Conservation (phyloP, 176 grass and related monocot species). For the Typha latifolia region DNA sequence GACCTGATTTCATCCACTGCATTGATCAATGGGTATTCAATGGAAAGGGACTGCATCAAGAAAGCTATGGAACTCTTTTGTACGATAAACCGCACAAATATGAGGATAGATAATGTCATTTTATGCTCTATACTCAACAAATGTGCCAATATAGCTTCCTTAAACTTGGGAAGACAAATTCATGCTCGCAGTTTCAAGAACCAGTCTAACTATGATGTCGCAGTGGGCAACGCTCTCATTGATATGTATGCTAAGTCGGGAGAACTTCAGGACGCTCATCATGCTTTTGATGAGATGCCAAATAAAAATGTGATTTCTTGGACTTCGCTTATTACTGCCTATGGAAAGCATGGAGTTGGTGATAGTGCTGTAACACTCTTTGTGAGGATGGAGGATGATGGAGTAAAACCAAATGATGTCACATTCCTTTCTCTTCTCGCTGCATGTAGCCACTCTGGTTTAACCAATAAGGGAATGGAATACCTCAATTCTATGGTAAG, state of each 20-base stretch:
- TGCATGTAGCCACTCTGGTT: slow-evolving; percentile 54
- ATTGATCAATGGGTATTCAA: slow-evolving; percentile 56
- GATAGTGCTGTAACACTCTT: slow-evolving; percentile 58
- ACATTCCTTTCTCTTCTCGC: slow-evolving; percentile 80
- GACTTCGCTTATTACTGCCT: slow-evolving; percentile 76
- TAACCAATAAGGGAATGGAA: slow-evolving; percentile 50
- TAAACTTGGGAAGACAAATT: slow-evolving; percentile 57
- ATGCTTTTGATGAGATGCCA: slow-evolving; percentile 70
- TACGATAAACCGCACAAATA: slow-evolving; percentile 31
- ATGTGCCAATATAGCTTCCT: slow-evolving; percentile 56
- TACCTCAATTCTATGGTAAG: slow-evolving; percentile 60
- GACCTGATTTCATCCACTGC: slow-evolving; percentile 63
- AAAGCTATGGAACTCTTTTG: slow-evolving; percentile 54
- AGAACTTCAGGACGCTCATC: slow-evolving; percentile 40
- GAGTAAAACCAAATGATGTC: slow-evolving; percentile 67
- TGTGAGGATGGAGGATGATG: slow-evolving; percentile 57
- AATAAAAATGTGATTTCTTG: slow-evolving; percentile 74
- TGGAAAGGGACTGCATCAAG: slow-evolving; percentile 33
- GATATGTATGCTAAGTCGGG: slow-evolving; percentile 91
- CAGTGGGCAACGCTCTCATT: slow-evolving; percentile 63
- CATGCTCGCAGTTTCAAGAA: slow-evolving; percentile 56
- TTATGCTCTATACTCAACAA: slow-evolving; percentile 51
- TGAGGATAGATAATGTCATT: slow-evolving; percentile 47
- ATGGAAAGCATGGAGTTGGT: slow-evolving; percentile 46
- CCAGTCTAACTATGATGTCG: slow-evolving; percentile 32